Evolutionary conservation across 228 moss, liverwort and hornwort genomes (phyloP), one percentile per base, ranked within the genome.

Genomic region (Sphagnum magellanicum): DNA sequence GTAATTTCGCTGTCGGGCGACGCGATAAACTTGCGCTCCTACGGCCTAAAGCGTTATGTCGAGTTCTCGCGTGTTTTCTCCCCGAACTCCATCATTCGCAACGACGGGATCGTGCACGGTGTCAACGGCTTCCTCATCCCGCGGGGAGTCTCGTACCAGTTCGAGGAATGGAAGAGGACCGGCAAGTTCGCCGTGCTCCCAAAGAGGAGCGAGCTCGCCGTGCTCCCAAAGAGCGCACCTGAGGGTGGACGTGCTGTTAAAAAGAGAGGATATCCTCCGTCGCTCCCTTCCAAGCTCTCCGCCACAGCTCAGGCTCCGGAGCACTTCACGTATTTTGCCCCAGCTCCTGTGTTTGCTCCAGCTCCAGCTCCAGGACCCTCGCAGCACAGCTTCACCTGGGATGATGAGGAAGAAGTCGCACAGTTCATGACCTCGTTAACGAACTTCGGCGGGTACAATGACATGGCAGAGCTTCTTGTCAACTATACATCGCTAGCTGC

Each of bases 91-190:
- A 93, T 98, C 16, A 76, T 92, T 53, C 61, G 94, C 0, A 75
- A 71, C 5, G 98, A 98, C 59, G 98, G 98, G 67, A 77, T 92
- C n/a, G 98, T 92, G 5, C 98, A 98, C 16, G 98, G 98, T 5
- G 74, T 98, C 0, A 78, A 83, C 4, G 89, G 90, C 52, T 83
- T 98, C 67, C 69, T 98, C 57, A 61, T 98, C 1, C 94, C 98
- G 0, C 73, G 69, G 0, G 73, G 68, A 0, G 81, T 98, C 0
- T 51, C 81, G 72, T 57, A 60, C 11, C 81, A 74, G 14, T 98
- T 78, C n/a, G 78, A 81, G 6, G 76, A 75, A 0, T 89, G 84
- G 84, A 87, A 76, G 50, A 72, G 59, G 51, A 59, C 60, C 0
- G 59, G 53, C 0, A 74, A 76, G 32, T 6, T 72, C 14, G 52